Evolutionary conservation across 2,329 filamentous ascomycete species (phyloP).

Genomic region (Fusarium ambrosium): DNA sequence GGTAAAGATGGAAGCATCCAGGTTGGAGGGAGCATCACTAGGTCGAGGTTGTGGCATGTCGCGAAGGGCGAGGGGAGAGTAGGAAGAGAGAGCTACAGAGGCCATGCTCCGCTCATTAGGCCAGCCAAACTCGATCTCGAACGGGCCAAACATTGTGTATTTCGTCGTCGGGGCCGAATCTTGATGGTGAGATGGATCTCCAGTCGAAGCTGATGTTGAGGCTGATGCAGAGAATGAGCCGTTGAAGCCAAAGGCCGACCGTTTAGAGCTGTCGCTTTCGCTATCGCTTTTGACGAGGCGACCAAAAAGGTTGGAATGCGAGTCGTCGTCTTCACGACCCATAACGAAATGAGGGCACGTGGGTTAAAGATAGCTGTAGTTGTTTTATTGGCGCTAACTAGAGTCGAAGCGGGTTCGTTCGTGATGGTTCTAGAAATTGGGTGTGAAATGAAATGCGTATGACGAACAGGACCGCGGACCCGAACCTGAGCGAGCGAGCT

Average conservation of each 20-base stretch:
- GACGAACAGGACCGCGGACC: constrained; percentile 10
- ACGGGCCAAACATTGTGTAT: constrained; percentile 38
- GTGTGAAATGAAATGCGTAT: constrained; percentile 27
- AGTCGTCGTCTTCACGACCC: constrained; percentile 36
- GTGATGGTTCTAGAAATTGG: constrained; percentile 33
- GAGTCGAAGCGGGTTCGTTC: constrained; percentile 16
- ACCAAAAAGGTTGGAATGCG: constrained; percentile 19
- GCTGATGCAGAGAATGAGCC: constrained; percentile 27
- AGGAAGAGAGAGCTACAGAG: constrained; percentile 44
- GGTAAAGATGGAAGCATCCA: constrained; percentile 59
- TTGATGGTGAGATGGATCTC: constrained; percentile 17
- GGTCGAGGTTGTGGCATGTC: constrained; percentile 63
- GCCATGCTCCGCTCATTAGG: constrained; percentile 36
- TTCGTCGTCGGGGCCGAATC: constrained; percentile 7
- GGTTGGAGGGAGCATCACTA: constrained; percentile 55
- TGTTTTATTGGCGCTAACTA: constrained; percentile 8
- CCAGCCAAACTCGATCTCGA: constrained; percentile 35
- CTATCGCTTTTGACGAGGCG: constrained; percentile 48
- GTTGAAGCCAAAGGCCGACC: constrained; percentile 43
- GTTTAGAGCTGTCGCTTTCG: constrained; percentile 50
- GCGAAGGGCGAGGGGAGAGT: constrained; percentile 55
- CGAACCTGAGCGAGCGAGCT: not conserved
- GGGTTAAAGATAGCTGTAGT: constrained; percentile 4
- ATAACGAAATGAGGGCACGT: constrained; percentile 16
- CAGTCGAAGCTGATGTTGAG: constrained; percentile 30